phyloP scores from a whole-genome alignment of 2,329 filamentous ascomycete genomes.

The Trichoderma asperellum region DNA sequence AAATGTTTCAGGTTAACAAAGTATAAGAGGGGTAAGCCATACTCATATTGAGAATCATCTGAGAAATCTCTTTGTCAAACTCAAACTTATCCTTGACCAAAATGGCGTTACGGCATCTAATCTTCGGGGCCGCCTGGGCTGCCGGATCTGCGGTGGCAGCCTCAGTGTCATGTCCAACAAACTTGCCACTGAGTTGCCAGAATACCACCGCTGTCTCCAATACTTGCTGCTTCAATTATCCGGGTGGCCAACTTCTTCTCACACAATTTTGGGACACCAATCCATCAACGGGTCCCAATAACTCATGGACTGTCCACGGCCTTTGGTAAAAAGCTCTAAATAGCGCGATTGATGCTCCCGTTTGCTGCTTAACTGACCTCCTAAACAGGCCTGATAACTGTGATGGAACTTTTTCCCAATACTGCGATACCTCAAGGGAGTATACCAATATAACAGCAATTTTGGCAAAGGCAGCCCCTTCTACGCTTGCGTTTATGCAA shows the following conservation, averaged over 20 bases:
- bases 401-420: conserved; percentile 69
- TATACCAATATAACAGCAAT: conserved; percentile 70
- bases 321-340: conserved; percentile 53
- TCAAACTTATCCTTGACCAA: neutral
- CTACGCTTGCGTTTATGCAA: conserved; percentile 67
- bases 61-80: neutral
- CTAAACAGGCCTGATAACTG: conserved; percentile 59
- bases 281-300: conserved; percentile 62
- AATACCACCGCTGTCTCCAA: conserved; percentile 62
- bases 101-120: conserved; percentile 8
- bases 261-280: conserved; percentile 78
- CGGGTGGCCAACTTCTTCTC: conserved; percentile 69
- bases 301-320: conserved; percentile 76
- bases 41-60: neutral
- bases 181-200: conserved; percentile 61
- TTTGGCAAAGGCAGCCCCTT: conserved; percentile 56
- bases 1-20: neutral
- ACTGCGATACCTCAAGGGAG: conserved; percentile 63
- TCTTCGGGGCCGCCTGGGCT: conserved; percentile 1
- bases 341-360: neutral
- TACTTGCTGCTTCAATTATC: conserved; percentile 71
- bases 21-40: neutral
- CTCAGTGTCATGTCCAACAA: conserved; percentile 5
- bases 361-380: neutral
- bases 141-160: conserved; percentile 5